phyloP scores from a whole-genome alignment of 139 green algal genomes.

The Trebouxia sp. region DNA sequence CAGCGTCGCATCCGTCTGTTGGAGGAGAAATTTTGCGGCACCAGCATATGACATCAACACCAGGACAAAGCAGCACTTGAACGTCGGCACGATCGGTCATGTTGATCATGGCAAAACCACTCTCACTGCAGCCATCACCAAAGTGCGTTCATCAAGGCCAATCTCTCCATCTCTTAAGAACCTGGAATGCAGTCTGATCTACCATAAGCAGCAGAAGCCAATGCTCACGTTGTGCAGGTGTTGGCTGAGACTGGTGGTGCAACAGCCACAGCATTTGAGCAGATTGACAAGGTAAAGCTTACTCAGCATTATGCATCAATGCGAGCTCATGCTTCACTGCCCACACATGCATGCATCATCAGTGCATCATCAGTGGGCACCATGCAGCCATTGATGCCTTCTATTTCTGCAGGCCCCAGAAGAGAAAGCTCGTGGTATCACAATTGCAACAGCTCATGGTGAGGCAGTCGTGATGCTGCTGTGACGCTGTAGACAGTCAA shows the following conservation, averaged over 20 bases:
- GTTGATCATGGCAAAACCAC: slow-evolving; percentile 99
- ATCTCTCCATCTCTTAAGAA: background rate
- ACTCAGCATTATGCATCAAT: background rate
- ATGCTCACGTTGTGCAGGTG: slow-evolving; percentile 54
- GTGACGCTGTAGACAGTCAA: no score
- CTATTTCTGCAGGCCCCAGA: slow-evolving; percentile 81
- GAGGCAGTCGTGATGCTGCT: background rate
- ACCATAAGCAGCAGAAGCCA: background rate
- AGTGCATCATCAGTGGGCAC: no score
- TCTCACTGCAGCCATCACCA: slow-evolving; percentile 93
- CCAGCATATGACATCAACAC: slow-evolving; percentile 86
- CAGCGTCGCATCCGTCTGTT: background rate
- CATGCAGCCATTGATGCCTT: background rate
- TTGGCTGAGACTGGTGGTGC: slow-evolving; percentile 82
- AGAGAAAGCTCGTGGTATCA: slow-evolving; percentile 99
- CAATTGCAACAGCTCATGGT: slow-evolving; percentile 95
- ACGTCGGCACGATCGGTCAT: slow-evolving; percentile 98
- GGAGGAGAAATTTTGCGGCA: background rate
- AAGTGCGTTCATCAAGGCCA: slow-evolving; percentile 45
- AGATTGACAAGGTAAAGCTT: slow-evolving; percentile 96
- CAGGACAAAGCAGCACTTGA: slow-evolving; percentile 94
- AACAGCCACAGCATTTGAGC: slow-evolving; percentile 89
- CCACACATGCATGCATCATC: no score
- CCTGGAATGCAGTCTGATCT: background rate
- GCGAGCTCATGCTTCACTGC: no score